phyloP scores from a whole-genome alignment of 768 basidiomycete genomes.

The Tylopilus subfusipes region DNA sequence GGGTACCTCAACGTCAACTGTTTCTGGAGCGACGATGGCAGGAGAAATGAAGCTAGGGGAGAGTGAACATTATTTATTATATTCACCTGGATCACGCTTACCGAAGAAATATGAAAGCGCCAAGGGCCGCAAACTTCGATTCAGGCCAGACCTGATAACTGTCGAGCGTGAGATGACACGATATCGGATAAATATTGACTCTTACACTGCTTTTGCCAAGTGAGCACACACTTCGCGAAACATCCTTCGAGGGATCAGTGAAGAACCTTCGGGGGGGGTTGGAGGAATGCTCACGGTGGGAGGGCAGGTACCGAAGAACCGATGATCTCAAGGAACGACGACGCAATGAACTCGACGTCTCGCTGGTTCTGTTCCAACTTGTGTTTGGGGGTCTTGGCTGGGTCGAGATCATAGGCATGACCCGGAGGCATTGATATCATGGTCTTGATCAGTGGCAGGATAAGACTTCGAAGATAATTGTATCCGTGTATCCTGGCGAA shows the following conservation, averaged over 20 bases:
- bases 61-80: conserved; percentile 1
- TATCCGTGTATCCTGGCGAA: conserved; percentile 92
- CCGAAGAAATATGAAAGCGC: conserved; percentile 91
- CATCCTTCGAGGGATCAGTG: conserved; percentile 48
- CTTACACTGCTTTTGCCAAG: conserved; percentile 75
- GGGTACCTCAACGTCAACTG: conserved; percentile 77
- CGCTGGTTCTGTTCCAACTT: conserved; percentile 64
- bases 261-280: neutral
- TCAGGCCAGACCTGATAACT: conserved; percentile 73
- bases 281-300: conserved; percentile 58
- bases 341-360: conserved; percentile 70
- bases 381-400: conserved; percentile 52
- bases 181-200: conserved; percentile 7
- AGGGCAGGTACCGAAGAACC: conserved; percentile 63
- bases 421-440: conserved; percentile 72
- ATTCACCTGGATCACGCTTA: conserved; percentile 26
- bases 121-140: conserved; percentile 75
- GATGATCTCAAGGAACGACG: conserved; percentile 73
- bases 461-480: conserved; percentile 78
- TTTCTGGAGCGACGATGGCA: conserved; percentile 82
- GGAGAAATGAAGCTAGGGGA: conserved; percentile 81
- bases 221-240: conserved; percentile 85
- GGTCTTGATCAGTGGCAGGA: conserved; percentile 71
- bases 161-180: conserved; percentile 14
- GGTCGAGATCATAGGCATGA: conserved; percentile 77